Evolutionary conservation across 208 protist species (phyloP), one percentile per base, ranked within the genome.

Genomic region (Acanthamoeba lenticulata): DNA sequence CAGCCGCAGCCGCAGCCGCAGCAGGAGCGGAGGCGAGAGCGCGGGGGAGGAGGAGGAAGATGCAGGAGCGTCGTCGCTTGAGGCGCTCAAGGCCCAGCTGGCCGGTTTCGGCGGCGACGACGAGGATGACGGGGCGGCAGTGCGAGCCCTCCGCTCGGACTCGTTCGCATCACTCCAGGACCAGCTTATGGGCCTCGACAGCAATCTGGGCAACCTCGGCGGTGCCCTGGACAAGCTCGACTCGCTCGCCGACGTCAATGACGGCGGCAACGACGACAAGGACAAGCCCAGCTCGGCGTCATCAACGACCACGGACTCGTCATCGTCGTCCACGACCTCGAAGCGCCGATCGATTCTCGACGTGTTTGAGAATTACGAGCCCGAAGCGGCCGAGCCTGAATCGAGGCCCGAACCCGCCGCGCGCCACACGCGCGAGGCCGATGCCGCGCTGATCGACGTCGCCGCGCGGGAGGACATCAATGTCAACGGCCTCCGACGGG

Each of bases 401-500:
- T 15, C 11, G 83, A 67, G 52, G 15, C 49, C 32, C 3, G 81
- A 47, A 13, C 72, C 42, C 72, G 2, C 72, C 21, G 72, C 19
- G 42, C n/a, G n/a, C n/a, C n/a, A n/a, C n/a, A n/a, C n/a, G 40
- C n/a, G 15, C 40, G 72, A 49, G 40, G 72, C n/a, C 0, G 86
- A 92, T 15, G 42, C 29, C 0, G 38, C 40, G 36, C 1, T 92
- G 32, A 34, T 29, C 7, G 86, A 92, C 17, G 13, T 44, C 13
- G 86, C 86, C 0, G 86, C 60, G 1, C 34, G 45, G 7, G 86
- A 67, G 34, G 86, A 92, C 38, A 74, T 77, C 27, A 92, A 92
- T 55, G 40, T 49, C 13, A 15, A 47, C 21, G 86, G 86, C 11
- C 60, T 92, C 9, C 86, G 86, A 17, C 49, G 60, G 27, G 86